A percentile compares a stretch with the other conserved stretches of the same genome.
phyloP scores from a whole-genome alignment of 495 filamentous ascomycete species.

The Lasiosphaeria ovina region DNA sequence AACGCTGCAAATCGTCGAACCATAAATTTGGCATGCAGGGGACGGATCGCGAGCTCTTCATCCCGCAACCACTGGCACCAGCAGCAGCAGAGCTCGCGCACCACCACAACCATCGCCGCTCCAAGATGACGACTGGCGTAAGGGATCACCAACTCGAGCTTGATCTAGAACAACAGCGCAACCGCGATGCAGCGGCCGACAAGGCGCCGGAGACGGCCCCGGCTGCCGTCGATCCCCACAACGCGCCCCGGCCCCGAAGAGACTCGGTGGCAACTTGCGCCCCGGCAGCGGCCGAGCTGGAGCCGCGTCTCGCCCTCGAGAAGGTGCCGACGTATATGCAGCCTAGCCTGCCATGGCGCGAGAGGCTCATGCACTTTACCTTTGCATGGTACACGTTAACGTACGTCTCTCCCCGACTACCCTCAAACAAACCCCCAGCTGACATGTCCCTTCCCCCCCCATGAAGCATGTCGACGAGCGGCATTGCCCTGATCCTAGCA shows the following conservation, averaged over 20 bases:
- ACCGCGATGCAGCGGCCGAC: not conserved
- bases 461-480: slow-evolving; percentile 59
- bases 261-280: too few relatives aligned
- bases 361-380: slow-evolving; percentile 64
- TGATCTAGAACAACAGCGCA: not conserved
- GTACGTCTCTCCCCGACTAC: slow-evolving; percentile 12
- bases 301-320: slow-evolving; percentile 15
- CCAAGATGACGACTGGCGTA: slow-evolving; percentile 9
- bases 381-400: slow-evolving; percentile 70
- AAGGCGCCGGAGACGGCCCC: not conserved
- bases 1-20: not conserved
- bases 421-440: not conserved
- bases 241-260: not conserved
- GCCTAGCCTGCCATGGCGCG: slow-evolving; percentile 29
- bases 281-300: not conserved
- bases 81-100: not conserved
- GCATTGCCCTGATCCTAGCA: slow-evolving; percentile 59
- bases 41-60: too few relatives aligned
- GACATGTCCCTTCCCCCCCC: not conserved
- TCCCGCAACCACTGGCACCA: not conserved
- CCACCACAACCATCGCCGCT: not conserved
- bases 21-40: too few relatives aligned
- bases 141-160: slow-evolving; percentile 9
- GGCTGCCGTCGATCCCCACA: not conserved
- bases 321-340: slow-evolving; percentile 30